These are phyloP conservation scores for Podospora appendiculata DNA, from an alignment of 495 filamentous ascomycete species.

Conservation along the genomic window DNA sequence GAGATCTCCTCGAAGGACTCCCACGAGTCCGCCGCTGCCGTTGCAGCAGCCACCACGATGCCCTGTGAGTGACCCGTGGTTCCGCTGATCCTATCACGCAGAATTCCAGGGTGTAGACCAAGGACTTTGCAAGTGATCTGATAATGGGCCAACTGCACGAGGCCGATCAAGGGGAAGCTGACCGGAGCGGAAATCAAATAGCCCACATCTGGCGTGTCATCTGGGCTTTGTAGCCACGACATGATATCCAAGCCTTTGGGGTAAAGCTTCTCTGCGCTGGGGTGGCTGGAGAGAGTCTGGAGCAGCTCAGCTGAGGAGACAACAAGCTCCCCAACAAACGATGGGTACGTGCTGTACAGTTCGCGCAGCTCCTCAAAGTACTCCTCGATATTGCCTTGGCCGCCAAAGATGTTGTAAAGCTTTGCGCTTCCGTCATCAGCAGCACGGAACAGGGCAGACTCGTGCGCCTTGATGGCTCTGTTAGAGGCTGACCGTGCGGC, in stretches of 20 bases:
- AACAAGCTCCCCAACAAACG: slow-evolving; percentile 81
- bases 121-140: slow-evolving; percentile 84
- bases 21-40: slow-evolving; percentile 82
- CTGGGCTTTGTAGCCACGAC: slow-evolving; percentile 79
- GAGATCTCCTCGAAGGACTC: slow-evolving; percentile 75
- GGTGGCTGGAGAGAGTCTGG: slow-evolving; percentile 74
- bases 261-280: slow-evolving; percentile 87
- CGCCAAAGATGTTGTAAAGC: slow-evolving; percentile 90
- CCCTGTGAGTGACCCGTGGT: slow-evolving; percentile 97
- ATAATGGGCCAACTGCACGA: slow-evolving; percentile 93
- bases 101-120: slow-evolving; percentile 76
- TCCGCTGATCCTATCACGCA: slow-evolving; percentile 73
- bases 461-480: slow-evolving; percentile 76
- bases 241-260: slow-evolving; percentile 91
- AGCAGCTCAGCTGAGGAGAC: slow-evolving; percentile 71
- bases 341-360: slow-evolving; percentile 82
- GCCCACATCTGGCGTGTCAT: slow-evolving; percentile 85
- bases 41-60: slow-evolving; percentile 86
- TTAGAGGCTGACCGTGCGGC: slow-evolving; percentile 75
- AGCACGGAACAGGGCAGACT: slow-evolving; percentile 86
- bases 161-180: slow-evolving; percentile 90
- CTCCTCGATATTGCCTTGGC: slow-evolving; percentile 99
- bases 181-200: slow-evolving; percentile 96
- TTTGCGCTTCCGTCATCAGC: slow-evolving; percentile 69
- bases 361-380: slow-evolving; percentile 96